Evolutionary conservation across 331 rosid genomes (phyloP).

Genomic region (Cucumis variabilis): DNA sequence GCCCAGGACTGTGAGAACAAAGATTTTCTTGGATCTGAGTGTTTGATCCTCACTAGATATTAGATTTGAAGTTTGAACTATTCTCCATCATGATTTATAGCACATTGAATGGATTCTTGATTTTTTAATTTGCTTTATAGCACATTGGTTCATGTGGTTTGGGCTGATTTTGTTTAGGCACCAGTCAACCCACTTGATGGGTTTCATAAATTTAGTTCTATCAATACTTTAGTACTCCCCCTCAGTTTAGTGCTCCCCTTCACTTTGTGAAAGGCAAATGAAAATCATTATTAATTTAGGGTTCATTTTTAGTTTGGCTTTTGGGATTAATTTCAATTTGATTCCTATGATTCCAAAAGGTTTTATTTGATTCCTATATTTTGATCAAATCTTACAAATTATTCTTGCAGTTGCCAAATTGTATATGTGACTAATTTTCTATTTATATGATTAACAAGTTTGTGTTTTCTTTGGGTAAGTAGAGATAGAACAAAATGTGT

Average conservation of each 20-base stretch:
- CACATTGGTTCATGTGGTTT: not conserved
- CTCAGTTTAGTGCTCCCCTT: too few species aligned
- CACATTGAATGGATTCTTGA: not conserved
- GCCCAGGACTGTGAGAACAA: not conserved
- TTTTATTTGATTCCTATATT: not conserved
- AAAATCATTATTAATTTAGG: too few species aligned
- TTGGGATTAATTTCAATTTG: not conserved
- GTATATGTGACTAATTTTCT: not conserved
- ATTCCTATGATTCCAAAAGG: not conserved
- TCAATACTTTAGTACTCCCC: too few species aligned
- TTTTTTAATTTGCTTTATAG: too few species aligned
- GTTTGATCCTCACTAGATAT: not conserved
- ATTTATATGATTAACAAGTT: not conserved
- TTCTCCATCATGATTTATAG: not conserved
- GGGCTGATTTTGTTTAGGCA: not conserved
- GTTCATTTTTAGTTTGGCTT: not conserved
- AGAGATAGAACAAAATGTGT: too few species aligned
- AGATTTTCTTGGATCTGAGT: constrained; percentile 15
- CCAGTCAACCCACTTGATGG: too few species aligned
- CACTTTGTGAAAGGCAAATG: too few species aligned
- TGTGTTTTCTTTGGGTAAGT: not conserved
- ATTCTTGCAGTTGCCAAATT: not conserved
- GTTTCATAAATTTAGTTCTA: too few species aligned
- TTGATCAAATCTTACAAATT: not conserved
- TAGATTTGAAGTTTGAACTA: not conserved